Conservation (phyloP, 2,329 filamentous ascomycete genomes). For the Hysterium pulicare region DNA sequence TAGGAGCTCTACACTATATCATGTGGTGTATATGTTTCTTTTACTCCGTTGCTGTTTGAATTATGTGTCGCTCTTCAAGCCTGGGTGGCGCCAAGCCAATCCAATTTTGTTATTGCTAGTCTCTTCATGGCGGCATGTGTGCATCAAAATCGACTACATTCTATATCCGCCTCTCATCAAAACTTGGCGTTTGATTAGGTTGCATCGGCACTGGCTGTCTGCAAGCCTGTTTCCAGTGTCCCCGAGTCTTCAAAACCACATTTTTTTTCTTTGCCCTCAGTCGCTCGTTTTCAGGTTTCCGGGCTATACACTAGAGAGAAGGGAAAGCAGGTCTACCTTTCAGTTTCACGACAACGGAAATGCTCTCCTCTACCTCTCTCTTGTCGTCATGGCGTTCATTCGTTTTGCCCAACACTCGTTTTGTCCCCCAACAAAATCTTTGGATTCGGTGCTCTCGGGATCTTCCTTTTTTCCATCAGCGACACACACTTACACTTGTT, state of each 20-base stretch:
- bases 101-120: background rate
- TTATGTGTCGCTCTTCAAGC: slow-evolving; percentile 13
- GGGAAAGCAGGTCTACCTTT: slow-evolving; percentile 32
- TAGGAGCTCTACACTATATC: slow-evolving; percentile 6
- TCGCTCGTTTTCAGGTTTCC: slow-evolving; percentile 6
- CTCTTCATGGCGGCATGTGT: background rate
- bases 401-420: slow-evolving; percentile 6
- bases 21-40: slow-evolving; percentile 2
- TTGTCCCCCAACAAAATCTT: slow-evolving; percentile 6
- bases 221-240: background rate
- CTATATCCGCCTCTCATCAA: slow-evolving; percentile 12
- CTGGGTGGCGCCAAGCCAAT: background rate
- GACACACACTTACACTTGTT: no score
- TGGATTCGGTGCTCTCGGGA: slow-evolving; percentile 8
- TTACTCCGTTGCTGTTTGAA: slow-evolving; percentile 12
- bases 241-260: background rate
- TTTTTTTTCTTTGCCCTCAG: slow-evolving; percentile 12
- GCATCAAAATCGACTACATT: background rate
- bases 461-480: background rate
- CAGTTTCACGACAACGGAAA: slow-evolving; percentile 26
- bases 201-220: background rate
- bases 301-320: slow-evolving; percentile 22
- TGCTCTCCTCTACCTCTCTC: slow-evolving; percentile 18
- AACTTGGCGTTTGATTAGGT: background rate
- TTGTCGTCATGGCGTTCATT: slow-evolving; percentile 8